Percentiles rank a stretch among this genome's conserved stretches.
Evolutionary conservation across 148 eudicot genomes (phyloP).

Genomic region (Bassia scoparia): DNA sequence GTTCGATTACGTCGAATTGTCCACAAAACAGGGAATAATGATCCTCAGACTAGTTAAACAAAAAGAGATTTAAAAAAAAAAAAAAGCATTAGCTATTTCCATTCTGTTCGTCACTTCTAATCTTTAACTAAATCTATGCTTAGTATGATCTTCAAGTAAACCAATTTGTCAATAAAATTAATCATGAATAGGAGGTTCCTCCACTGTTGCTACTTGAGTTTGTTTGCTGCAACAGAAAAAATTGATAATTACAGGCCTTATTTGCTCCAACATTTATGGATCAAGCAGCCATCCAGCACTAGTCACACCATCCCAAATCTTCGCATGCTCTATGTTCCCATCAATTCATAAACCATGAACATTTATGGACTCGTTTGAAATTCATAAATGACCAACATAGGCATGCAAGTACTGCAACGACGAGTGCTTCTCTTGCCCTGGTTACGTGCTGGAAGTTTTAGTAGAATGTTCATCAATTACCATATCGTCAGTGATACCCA

Average conservation of each 20-base stretch:
- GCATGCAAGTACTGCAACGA: not conserved
- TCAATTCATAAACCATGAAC: too few relatives aligned
- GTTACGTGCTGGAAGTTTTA: not conserved
- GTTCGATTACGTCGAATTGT: not conserved
- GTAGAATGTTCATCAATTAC: not conserved
- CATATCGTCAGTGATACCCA: not conserved
- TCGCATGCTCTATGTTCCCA: not conserved
- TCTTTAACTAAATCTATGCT: not conserved
- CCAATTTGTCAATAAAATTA: not conserved
- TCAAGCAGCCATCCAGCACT: constrained; percentile 3
- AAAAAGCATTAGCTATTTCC: too few relatives aligned
- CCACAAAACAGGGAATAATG: not conserved
- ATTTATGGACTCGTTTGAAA: not conserved
- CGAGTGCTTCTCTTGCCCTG: not conserved
- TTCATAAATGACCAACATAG: not conserved
- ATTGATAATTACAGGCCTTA: constrained; percentile 10
- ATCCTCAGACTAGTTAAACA: not conserved
- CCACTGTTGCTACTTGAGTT: constrained; percentile 9
- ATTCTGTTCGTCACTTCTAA: not conserved
- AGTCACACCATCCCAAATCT: not conserved
- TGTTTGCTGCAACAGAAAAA: constrained; percentile 20
- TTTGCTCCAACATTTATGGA: not conserved
- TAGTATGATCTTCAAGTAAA: not conserved
- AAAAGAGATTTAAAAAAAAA: too few relatives aligned
- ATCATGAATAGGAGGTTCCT: not conserved